A percentile compares a stretch with the other conserved stretches of the same genome.
Evolutionary conservation across 352 stramenopile species (phyloP).

Genomic region (Globisporangium polare): DNA sequence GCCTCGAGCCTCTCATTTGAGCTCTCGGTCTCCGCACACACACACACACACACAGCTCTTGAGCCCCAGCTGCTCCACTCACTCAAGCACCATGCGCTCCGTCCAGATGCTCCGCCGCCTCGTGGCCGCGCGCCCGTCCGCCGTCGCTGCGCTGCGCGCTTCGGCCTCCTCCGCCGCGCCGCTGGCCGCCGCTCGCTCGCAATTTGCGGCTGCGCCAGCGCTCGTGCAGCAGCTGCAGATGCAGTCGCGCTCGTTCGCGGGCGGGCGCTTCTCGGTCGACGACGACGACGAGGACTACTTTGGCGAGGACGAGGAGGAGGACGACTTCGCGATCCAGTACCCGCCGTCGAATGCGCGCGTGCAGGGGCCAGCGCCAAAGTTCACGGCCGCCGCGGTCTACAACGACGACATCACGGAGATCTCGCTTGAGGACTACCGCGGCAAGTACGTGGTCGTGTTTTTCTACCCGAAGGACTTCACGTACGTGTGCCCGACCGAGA

Average conservation of each 20-base stretch:
- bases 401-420: conserved; percentile 84
- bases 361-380: conserved; percentile 59
- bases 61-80: not conserved
- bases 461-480: conserved; percentile 93
- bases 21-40: not conserved
- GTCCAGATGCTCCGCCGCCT: conserved; percentile 19
- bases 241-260: conserved; percentile 39
- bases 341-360: conserved; percentile 51
- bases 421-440: conserved; percentile 77
- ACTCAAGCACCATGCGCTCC: conserved; percentile 9
- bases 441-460: conserved; percentile 89
- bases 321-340: conserved; percentile 83
- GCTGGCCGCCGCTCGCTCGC: conserved; percentile 7
- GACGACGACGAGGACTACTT: conserved; percentile 58
- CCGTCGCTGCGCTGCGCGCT: conserved; percentile 6
- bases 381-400: conserved; percentile 70
- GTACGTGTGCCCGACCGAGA: conserved; percentile 90
- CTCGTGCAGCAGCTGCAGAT: conserved; percentile 11
- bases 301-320: conserved; percentile 55
- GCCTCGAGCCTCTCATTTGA: conserved; percentile 10
- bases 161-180: not conserved
- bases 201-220: not conserved
- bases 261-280: conserved; percentile 17
- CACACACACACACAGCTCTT: not conserved
- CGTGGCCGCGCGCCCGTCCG: conserved; percentile 6